Evolutionary conservation across 169 alveolate species (phyloP), one percentile per base, ranked within the genome.

Genomic region (Toxoplasma gondii): DNA sequence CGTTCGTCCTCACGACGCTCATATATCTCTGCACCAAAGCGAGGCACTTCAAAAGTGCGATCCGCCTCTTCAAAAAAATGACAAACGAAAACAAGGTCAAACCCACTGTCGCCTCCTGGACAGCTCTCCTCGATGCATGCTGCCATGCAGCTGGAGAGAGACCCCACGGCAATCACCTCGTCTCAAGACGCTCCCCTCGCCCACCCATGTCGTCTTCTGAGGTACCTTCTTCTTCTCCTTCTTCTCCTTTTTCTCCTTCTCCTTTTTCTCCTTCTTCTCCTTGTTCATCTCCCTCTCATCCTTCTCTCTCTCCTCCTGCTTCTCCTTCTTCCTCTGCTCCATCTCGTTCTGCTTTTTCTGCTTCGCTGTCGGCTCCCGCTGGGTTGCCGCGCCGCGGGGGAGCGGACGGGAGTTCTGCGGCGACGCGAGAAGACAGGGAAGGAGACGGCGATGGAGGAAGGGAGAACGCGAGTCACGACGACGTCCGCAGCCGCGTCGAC

Each of bases 71-170:
- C 44, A 4, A 38, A 31, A 38, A 78, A n/a, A 78, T 78, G 86
- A n/a, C 45, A 16, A n/a, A 38, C 44, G 45, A 17, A 27, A 70
- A 78, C 58, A 17, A 78, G 44, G 86, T 78, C n/a, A 78, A 78
- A n/a, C 86, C 86, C 27, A 78, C 86, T 45, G 86, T 78, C 19
- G 86, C 86, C 44, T 9, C 86, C n/a, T 78, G 86, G 86, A n/a
- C 86, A 10, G 86, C 86, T 2, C 86, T 78, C 29, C 86, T 78
- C 10, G 86, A 78, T 27, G 86, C 86, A 2, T 78, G 86, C 86
- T 78, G 86, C 86, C 39, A 78, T 1, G 86, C 86, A 4, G 86
- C 86, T 4, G 74, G 86, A 45, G 39, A 9, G 1, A 10, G 49
- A 38, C 45, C 44, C 27, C 44, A n/a, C n/a, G 86, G n/a, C 7